These are phyloP conservation scores for Patellifolia procumbens DNA, from an alignment of 179 eudicot species.

Conservation along the genomic window DNA sequence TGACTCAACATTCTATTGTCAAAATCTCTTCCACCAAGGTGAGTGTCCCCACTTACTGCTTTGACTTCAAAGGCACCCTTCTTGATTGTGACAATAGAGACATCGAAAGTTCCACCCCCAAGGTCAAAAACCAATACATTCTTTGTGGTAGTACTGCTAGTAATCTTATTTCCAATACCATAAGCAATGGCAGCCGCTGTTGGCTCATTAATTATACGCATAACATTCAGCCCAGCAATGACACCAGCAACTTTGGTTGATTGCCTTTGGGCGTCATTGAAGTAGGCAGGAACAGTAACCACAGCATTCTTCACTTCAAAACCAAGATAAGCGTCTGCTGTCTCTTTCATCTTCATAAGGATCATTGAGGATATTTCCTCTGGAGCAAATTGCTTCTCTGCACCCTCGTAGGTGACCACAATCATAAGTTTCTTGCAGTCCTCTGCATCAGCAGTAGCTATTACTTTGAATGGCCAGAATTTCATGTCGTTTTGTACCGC, in stretches of 20 bases:
- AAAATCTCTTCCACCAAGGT: conserved; percentile 10
- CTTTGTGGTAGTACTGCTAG: not conserved
- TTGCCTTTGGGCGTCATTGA: conserved; percentile 13
- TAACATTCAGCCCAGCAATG: conserved; percentile 15
- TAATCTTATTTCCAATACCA: conserved; percentile 6
- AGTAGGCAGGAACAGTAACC: conserved; percentile 18
- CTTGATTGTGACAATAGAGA: not conserved
- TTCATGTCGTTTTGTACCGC: conserved; percentile 11
- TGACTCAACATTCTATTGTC: not conserved
- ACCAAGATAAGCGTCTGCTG: not conserved
- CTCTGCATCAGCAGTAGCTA: not conserved
- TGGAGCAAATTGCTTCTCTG: not conserved
- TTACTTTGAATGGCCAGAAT: conserved; percentile 18
- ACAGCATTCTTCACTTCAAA: not conserved
- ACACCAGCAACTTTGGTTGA: conserved; percentile 4
- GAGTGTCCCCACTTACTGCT: not conserved
- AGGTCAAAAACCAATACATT: conserved; percentile 12
- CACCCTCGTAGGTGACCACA: not conserved
- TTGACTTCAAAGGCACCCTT: not conserved
- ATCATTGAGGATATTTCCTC: conserved; percentile 23
- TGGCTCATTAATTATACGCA: conserved; percentile 10
- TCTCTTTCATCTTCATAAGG: conserved; percentile 12
- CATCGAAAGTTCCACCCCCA: conserved; percentile 10
- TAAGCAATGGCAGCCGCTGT: conserved; percentile 22
- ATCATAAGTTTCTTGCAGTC: not conserved